Evolutionary conservation across 495 filamentous ascomycete species (phyloP), one percentile per base, ranked within the genome.

Genomic region (Collariella sp.): DNA sequence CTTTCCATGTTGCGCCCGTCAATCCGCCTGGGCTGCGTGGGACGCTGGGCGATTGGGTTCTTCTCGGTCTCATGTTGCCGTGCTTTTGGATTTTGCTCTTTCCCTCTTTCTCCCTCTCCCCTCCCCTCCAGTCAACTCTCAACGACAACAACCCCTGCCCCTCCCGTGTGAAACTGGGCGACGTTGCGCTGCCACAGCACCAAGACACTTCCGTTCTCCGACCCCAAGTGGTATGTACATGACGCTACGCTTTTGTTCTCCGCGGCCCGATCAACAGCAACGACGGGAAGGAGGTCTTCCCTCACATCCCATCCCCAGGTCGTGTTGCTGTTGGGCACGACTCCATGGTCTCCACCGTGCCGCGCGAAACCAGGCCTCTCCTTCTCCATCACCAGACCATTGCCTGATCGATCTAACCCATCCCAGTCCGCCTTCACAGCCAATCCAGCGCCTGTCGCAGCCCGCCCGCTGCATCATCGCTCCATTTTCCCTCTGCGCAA

Each of bases 401-500:
- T 54, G 31, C 43, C 24, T 50, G 49, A 58, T 18, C n/a, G 22
- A 41, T 60, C 59, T 62, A 52, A 62, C 47, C 38, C 53, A 43
- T 33, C 33, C 42, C 45, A 49, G 49, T 46, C 15, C 35, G 9
- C 19, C 39, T 24, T 23, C 31, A 1, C 39, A 57, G 42, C 38
- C 58, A 57, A 60, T 45, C 56, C 31, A 34, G n/a, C 5, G 18
- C n/a, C 46, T 56, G 46, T 55, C 45, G 60, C 53, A 62, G 56
- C 57, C 48, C 36, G 18, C 38, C 12, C 22, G 22, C 55, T 52
- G 57, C 61, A 57, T 57, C 57, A 62, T 50, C 43, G 40, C 59
- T 48, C 38, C 33, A 57, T 55, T 59, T n/a, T 53, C 49, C 45
- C 50, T 26, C 44, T 55, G 62, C 59, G 62, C 55, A 47, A 55